phyloP scores from a whole-genome alignment of 768 basidiomycete species.

The Lepiota venenata region DNA sequence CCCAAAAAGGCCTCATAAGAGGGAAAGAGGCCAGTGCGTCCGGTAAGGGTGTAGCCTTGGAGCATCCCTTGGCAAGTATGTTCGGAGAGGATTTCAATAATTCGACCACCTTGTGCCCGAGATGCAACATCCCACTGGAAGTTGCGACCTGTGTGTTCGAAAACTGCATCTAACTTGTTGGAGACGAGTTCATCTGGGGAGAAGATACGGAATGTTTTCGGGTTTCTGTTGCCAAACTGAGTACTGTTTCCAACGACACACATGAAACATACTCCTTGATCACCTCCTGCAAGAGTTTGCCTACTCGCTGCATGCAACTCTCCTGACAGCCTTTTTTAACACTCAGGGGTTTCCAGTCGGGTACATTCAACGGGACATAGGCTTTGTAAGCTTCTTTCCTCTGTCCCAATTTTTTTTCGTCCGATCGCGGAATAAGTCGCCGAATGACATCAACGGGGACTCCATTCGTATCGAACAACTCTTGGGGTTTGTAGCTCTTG shows the following conservation, averaged over 20 bases:
- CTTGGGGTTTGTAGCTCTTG: slow-evolving; percentile 59
- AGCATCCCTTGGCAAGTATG: slow-evolving; percentile 90
- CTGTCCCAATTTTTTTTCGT: slow-evolving; percentile 64
- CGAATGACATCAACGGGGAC: slow-evolving; percentile 52
- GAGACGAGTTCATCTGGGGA: slow-evolving; percentile 87
- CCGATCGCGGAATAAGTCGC: slow-evolving; percentile 50
- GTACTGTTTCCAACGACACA: not conserved
- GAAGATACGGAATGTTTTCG: slow-evolving; percentile 82
- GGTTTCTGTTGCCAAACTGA: slow-evolving; percentile 48
- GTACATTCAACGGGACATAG: slow-evolving; percentile 58
- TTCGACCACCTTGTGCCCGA: slow-evolving; percentile 71
- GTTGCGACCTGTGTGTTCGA: slow-evolving; percentile 65
- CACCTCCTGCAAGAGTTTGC: slow-evolving; percentile 53
- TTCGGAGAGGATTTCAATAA: slow-evolving; percentile 87
- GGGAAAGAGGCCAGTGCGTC: slow-evolving; percentile 82
- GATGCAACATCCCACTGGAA: slow-evolving; percentile 81
- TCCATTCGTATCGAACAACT: slow-evolving; percentile 61
- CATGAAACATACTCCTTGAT: slow-evolving; percentile 42
- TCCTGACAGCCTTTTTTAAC: slow-evolving; percentile 53
- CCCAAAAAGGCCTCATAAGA: slow-evolving; percentile 91
- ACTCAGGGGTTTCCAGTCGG: slow-evolving; percentile 59
- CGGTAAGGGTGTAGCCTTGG: slow-evolving; percentile 91
- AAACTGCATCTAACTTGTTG: slow-evolving; percentile 83
- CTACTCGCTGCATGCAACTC: slow-evolving; percentile 77
- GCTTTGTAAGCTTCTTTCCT: slow-evolving; percentile 63